These are phyloP conservation scores for Cymbidium sinense DNA, from an alignment of 106 monocot species.

Conservation along the genomic window DNA sequence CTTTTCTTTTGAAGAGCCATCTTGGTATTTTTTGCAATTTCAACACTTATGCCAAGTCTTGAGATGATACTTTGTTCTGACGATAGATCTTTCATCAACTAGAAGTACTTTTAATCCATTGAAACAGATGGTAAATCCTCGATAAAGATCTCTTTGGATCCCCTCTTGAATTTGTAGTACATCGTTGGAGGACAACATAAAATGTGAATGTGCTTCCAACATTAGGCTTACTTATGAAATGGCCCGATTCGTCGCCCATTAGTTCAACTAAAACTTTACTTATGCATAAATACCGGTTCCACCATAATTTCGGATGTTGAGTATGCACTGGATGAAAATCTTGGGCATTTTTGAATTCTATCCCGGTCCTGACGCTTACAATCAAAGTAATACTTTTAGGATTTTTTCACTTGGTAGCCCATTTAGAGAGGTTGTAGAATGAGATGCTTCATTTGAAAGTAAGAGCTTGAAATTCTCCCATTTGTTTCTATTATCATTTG, in stretches of 20 bases:
- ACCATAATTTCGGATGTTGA: conserved; percentile 95
- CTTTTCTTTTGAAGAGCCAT: conserved; percentile 45
- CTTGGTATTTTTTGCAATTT: conserved; percentile 30
- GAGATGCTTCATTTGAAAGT: conserved; percentile 30
- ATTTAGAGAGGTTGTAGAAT: conserved; percentile 15
- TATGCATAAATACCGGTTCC: conserved; percentile 97
- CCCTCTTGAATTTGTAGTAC: conserved; percentile 9
- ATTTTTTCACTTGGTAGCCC: conserved; percentile 5
- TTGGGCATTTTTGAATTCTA: conserved; percentile 84
- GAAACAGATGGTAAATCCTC: conserved; percentile 59
- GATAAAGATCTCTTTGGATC: conserved; percentile 39
- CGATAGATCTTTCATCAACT: conserved; percentile 64
- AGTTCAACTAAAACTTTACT: conserved; percentile 95
- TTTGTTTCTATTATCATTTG: conserved; percentile 69
- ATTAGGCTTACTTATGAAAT: conserved; percentile 61
- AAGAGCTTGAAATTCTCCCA: conserved; percentile 75
- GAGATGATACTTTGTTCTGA: conserved; percentile 81
- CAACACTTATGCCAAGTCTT: conserved; percentile 68
- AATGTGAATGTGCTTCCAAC: conserved; percentile 97
- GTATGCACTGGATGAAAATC: conserved; percentile 94
- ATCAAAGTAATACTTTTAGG: conserved; percentile 47
- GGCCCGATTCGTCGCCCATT: conserved; percentile 78
- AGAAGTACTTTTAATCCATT: conserved; percentile 52
- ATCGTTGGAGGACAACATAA: conserved; percentile 50
- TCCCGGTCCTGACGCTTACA: conserved; percentile 84